Evolutionary conservation across 176 grass and related monocot species (phyloP), one percentile per base, ranked within the genome.

Genomic region (Ensete ventricosum): DNA sequence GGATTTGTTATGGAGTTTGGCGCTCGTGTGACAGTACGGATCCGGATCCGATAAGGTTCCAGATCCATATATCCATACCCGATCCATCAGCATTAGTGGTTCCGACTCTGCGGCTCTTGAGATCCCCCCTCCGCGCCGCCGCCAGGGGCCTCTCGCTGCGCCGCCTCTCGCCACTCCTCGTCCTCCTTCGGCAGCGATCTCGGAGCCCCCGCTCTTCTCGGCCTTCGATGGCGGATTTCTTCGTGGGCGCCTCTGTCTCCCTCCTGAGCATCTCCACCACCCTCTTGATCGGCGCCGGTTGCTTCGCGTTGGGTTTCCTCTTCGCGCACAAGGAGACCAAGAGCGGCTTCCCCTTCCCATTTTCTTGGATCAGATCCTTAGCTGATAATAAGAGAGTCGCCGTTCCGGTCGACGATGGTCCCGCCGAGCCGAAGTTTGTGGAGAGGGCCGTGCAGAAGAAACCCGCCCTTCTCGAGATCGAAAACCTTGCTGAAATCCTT

Each of bases 401-500:
- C 63, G 78, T 84, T 52, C 81, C 81, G 0, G 71, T 65, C 50
- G 82, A 22, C 62, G 82, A 87, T n/a, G 58, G 80, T 12, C 78
- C 81, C n/a, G 74, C 49, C 74, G 43, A 79, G 23, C 53, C 55
- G 71, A 62, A 11, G 1, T 62, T 67, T 20, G 14, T 50, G 13
- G 14, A 78, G 60, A 69, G 54, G 55, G 76, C 64, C 12, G 64
- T 67, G 76, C 43, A 82, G 78, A 27, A 84, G 10, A 82, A 82
- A 11, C 53, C 64, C 43, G 78, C 64, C 13, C 81, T 76, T 13
- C 71, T 93, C 60, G 95, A 93, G 84, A 74, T 99, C 73, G 90
- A 99, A 74, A 99, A 85, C 80, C 79, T 99, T 22, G 90, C 95
- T 0, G 84, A 91, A 81, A 99, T 99, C 53, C 84, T 99, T 23